Percentiles rank a stretch among this genome's conserved stretches.
Evolutionary conservation across 2,329 filamentous ascomycete species (phyloP).

Genomic region (Pyrenochaeta sp.): DNA sequence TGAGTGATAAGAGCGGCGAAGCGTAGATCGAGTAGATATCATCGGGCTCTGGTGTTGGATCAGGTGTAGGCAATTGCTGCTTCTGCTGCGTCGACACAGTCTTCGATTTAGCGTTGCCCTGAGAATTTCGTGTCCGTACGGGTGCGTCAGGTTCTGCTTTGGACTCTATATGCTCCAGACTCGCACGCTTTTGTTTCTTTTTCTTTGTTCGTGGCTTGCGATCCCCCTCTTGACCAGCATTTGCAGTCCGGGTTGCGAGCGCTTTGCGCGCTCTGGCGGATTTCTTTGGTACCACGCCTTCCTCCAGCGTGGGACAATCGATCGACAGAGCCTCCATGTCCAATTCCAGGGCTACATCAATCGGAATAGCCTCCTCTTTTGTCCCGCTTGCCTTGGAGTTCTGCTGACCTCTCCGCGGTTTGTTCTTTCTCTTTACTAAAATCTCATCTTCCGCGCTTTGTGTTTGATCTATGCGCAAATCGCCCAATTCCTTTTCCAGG

Average conservation of each 20-base stretch:
- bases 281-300: constrained; percentile 9
- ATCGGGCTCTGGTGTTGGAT: constrained; percentile 32
- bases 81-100: constrained; percentile 15
- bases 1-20: constrained; percentile 39
- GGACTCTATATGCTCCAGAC: neutral
- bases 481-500: constrained; percentile 11
- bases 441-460: constrained; percentile 9
- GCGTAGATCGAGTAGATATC: constrained; percentile 38
- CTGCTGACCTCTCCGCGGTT: constrained; percentile 8
- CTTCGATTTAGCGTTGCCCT: constrained; percentile 18
- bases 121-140: constrained; percentile 14
- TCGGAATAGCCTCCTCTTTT: constrained; percentile 12
- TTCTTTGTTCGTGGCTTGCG: neutral
- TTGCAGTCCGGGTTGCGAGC: constrained; percentile 20
- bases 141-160: constrained; percentile 11
- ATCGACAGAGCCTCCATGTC: constrained; percentile 11
- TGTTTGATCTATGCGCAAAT: constrained; percentile 13
- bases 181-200: constrained; percentile 4
- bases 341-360: constrained; percentile 10
- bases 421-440: constrained; percentile 13
- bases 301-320: neutral
- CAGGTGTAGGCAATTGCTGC: constrained; percentile 24
- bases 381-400: neutral
- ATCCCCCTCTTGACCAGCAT: constrained; percentile 9
- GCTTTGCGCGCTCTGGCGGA: constrained; percentile 15